Percentiles rank a stretch among this genome's conserved stretches.
phyloP scores from a whole-genome alignment of 2,329 filamentous ascomycete species.

The Phialophora tarda region DNA sequence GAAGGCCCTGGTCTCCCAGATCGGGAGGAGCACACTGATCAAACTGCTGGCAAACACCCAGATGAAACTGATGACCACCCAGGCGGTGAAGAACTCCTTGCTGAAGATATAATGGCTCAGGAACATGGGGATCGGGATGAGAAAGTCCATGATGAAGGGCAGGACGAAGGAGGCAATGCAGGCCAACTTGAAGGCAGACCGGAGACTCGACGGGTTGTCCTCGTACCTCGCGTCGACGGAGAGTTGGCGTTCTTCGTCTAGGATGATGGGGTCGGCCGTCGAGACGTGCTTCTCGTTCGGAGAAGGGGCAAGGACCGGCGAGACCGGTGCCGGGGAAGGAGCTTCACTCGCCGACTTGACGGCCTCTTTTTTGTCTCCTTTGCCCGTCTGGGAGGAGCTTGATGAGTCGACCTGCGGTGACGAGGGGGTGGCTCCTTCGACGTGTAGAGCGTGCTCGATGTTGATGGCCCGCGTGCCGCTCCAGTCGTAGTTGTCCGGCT shows the following conservation, averaged over 20 bases:
- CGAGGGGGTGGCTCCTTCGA: not conserved
- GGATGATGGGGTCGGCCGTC: constrained; percentile 33
- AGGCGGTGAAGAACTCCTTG: constrained; percentile 80
- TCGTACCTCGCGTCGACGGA: constrained; percentile 38
- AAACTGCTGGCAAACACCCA: constrained; percentile 61
- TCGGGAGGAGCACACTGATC: constrained; percentile 50
- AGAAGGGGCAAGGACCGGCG: constrained; percentile 13
- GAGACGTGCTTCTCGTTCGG: constrained; percentile 21
- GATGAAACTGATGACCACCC: constrained; percentile 75
- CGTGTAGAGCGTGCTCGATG: constrained; percentile 54
- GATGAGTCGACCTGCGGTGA: constrained; percentile 11
- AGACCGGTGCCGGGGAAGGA: constrained; percentile 11
- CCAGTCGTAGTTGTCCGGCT: constrained; percentile 79
- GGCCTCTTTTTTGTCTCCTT: constrained; percentile 11
- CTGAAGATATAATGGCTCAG: constrained; percentile 79
- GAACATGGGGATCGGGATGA: constrained; percentile 94
- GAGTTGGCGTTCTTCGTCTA: constrained; percentile 41
- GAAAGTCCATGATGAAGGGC: constrained; percentile 73
- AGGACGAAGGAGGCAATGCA: constrained; percentile 64
- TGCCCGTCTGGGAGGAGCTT: constrained; percentile 1
- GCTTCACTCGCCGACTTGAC: constrained; percentile 19
- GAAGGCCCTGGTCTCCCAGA: constrained; percentile 50
- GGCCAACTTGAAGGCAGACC: constrained; percentile 53
- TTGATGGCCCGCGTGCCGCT: constrained; percentile 77
- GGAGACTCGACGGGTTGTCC: constrained; percentile 43